Evolutionary conservation across 306 rosid species (phyloP).

Genomic region (Citrullus mucosospermus): DNA sequence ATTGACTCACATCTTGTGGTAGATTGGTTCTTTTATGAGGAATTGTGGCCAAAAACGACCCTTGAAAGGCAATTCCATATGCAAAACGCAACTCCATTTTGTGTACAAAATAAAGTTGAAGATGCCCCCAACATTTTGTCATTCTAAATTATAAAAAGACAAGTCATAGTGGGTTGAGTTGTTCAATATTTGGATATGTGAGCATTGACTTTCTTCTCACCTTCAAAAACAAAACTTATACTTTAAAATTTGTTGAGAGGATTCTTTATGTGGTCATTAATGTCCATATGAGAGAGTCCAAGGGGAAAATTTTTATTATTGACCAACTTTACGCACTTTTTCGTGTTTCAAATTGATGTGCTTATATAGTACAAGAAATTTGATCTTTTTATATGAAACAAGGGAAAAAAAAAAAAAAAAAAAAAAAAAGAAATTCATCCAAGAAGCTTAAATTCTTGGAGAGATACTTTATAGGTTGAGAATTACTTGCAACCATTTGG

Average conservation of each 20-base stretch:
- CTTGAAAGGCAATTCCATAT: background rate
- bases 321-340: background rate
- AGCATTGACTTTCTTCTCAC: background rate
- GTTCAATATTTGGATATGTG: background rate
- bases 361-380: background rate
- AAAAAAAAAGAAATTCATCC: no score
- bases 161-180: background rate
- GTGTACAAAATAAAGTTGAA: background rate
- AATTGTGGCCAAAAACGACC: background rate
- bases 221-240: no score
- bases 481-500: no score
- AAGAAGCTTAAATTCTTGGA: no score
- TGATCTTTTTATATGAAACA: no score
- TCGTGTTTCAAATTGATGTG: background rate
- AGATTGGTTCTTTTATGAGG: no score
- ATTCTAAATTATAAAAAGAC: conserved; percentile 4
- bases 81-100: background rate
- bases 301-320: background rate
- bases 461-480: no score
- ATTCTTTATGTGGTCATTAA: background rate
- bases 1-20: no score
- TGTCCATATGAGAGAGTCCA: background rate
- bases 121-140: background rate
- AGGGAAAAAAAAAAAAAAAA: no score
- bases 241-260: background rate